Base-by-base conservation (phyloP, 208 protist genomes). In the Wallacemonas sp. region DNA sequence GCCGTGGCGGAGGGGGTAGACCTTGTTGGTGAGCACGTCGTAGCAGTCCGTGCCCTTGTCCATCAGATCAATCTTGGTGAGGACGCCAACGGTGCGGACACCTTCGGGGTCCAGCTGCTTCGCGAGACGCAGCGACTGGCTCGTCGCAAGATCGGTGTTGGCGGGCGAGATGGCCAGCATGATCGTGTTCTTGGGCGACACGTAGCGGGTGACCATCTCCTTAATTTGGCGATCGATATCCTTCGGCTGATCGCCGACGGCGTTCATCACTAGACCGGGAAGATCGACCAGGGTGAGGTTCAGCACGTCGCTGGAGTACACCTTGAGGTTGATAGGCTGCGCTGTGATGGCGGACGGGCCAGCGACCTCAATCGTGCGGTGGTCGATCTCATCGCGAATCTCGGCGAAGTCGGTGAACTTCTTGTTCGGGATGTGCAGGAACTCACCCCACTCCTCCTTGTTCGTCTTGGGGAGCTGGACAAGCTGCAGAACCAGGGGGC, bases 11-110 rank as follows among this genome's bases (percentile, higher is more conserved):
- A 99, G 87, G 9, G 92, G 90, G 39, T 99, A 70, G 19, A 98
- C 76, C 36, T 92, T 87, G 29, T 98, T 98, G 2, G 73, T 66
- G 23, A 99, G 85, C 14, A 99, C 83, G 49, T 99, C 98, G 24
- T 96, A 69, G 36, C 95, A 97, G 79, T 99, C 97, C 16, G 98
- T 99, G 26, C 99, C 99, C 47, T 83, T 71, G 65, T 98, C 95
- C 98, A 99, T 99, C 14, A 99, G 74, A 74, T 99, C 99, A 0
- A 99, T 57, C 76, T 99, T 99, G 8, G 99, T 99, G 4, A 99
- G 69, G 11, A 99, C 98, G 48, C 98, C 99, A 19, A 99, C 81
- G 3, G 99, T 99, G 41, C 99, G 88, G 11, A 96, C 32, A 47
- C 98, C 97, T 19, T 98, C 85, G 1, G 98, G 98, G 84, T 99